Percentiles rank a stretch among this genome's conserved stretches.
Evolutionary conservation across 164 flowering plant species (phyloP).

Genomic region (Magnolia kwangsiensis): DNA sequence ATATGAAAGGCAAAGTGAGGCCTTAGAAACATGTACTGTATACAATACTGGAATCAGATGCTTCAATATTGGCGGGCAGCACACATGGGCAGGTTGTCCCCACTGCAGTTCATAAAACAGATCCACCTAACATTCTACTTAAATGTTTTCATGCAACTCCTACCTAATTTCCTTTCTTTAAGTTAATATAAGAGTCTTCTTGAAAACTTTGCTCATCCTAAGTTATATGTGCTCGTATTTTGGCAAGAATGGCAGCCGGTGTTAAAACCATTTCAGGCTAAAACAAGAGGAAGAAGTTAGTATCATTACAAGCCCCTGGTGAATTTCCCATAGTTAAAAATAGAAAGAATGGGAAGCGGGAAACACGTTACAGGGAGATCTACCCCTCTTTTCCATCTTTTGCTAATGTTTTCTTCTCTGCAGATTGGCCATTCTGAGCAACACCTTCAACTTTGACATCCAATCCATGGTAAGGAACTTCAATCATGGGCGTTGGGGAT

Average conservation of each 20-base stretch:
- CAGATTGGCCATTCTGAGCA: constrained; percentile 2
- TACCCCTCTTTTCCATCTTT: background rate
- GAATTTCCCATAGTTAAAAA: background rate
- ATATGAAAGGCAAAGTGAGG: no score
- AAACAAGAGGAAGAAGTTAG: background rate
- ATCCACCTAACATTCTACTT: background rate
- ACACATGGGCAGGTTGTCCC: no score
- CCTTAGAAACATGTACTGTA: no score
- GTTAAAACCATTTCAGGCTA: background rate
- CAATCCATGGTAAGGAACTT: constrained; percentile 79
- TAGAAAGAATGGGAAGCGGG: background rate
- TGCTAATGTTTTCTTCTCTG: constrained; percentile 3
- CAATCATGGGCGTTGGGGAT: constrained; percentile 75
- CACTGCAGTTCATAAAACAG: no score
- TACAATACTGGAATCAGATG: no score
- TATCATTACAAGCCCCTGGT: background rate
- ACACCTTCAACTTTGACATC: constrained; percentile 40
- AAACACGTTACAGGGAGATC: background rate
- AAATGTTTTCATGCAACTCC: background rate
- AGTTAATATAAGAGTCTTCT: no score
- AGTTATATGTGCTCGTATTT: background rate
- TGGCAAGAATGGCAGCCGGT: background rate
- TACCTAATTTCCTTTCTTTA: no score
- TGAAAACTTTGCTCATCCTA: no score
- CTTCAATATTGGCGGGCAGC: no score